Percentiles rank a stretch among this genome's conserved stretches.
Conservation (phyloP, 2,329 filamentous ascomycete genomes). For the Chalaropsis ovoidea region DNA sequence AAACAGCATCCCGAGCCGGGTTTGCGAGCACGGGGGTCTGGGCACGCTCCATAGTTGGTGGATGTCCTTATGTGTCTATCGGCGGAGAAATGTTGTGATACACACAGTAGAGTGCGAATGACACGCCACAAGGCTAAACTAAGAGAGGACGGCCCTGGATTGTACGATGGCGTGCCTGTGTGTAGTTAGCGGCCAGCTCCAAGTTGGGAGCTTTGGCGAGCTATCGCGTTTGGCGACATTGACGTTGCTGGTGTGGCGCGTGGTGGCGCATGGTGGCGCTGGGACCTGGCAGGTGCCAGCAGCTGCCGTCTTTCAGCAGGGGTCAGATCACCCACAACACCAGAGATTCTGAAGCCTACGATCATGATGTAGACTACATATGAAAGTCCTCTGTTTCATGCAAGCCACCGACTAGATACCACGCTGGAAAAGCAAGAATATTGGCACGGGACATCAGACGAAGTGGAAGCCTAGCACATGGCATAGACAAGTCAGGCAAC, state of each 20-base stretch:
- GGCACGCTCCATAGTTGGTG: slow-evolving; percentile 6
- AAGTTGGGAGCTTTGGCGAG: too few relatives aligned
- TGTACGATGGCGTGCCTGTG: too few relatives aligned
- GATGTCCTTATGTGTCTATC: neutral
- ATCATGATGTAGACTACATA: too few relatives aligned
- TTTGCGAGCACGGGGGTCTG: slow-evolving; percentile 15
- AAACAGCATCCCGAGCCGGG: slow-evolving; percentile 20
- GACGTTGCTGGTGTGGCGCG: too few relatives aligned
- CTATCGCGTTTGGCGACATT: too few relatives aligned
- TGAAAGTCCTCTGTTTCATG: neutral
- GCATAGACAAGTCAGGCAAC: neutral
- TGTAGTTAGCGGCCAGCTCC: too few relatives aligned
- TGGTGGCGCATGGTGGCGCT: too few relatives aligned
- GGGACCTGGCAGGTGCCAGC: too few relatives aligned
- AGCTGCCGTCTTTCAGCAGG: neutral
- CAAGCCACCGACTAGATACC: neutral
- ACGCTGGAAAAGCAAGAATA: neutral
- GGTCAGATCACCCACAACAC: neutral
- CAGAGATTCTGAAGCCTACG: neutral
- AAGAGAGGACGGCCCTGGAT: too few relatives aligned
- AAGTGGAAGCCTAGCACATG: slow-evolving; percentile 5
- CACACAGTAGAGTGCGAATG: neutral
- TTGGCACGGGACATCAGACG: neutral
- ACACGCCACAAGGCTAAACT: neutral
- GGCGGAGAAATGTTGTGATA: neutral